These are phyloP conservation scores for Withania somnifera DNA, from an alignment of 305 asterid species.

Conservation along the genomic window DNA sequence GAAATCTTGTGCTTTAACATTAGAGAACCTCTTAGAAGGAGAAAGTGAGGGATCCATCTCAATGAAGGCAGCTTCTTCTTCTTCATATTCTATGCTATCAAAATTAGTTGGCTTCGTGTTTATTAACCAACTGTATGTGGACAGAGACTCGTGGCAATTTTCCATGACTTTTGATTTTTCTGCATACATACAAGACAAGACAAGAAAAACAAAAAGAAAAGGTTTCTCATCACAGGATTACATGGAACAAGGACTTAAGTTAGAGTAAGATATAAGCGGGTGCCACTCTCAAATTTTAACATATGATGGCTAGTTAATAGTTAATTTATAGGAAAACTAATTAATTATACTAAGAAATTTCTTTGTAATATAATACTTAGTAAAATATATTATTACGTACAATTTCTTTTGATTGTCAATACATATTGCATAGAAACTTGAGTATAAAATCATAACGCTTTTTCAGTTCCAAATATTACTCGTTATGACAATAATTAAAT, in stretches of 20 bases:
- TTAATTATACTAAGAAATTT: too few species aligned
- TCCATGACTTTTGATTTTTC: background rate
- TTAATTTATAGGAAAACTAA: too few species aligned
- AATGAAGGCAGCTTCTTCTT: slow-evolving; percentile 56
- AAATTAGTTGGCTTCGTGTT: slow-evolving; percentile 20
- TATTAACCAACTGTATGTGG: slow-evolving; percentile 31
- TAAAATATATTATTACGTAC: too few species aligned
- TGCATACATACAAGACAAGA: background rate
- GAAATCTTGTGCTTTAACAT: slow-evolving; percentile 35
- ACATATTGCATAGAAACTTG: too few species aligned
- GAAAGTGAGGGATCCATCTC: slow-evolving; percentile 84
- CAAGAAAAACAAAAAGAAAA: background rate
- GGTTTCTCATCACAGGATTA: background rate
- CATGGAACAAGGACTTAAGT: background rate
- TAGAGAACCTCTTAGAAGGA: slow-evolving; percentile 65
- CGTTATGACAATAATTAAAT: too few species aligned
- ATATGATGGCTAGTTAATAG: too few species aligned
- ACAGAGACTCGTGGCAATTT: background rate
- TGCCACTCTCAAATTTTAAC: background rate
- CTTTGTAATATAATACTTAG: too few species aligned
- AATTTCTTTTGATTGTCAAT: too few species aligned
- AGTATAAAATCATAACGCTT: too few species aligned
- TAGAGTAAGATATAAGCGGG: too few species aligned
- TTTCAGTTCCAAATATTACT: too few species aligned
- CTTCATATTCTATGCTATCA: slow-evolving; percentile 7